Evolutionary conservation across 176 grass and related monocot species (phyloP), one percentile per base, ranked within the genome.

Genomic region (Triticum dicoccoides): DNA sequence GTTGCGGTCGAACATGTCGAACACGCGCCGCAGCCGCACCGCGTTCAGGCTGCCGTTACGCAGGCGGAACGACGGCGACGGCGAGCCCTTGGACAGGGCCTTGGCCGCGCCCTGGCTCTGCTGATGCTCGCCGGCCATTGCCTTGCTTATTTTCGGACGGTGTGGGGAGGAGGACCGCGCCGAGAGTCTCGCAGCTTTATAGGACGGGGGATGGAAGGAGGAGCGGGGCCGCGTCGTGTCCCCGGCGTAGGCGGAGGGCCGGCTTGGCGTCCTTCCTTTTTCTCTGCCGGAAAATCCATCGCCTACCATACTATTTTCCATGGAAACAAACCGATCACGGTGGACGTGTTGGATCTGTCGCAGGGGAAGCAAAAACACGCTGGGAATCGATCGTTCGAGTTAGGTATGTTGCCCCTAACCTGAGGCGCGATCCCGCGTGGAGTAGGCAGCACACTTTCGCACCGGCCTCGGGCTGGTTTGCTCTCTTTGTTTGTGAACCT

Each of bases 1-100:
- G 88, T 95, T 92, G 76, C 81, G 85, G 90, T 95, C 93, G 90
- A 95, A 95, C 8, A 95, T 64, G 90, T 95, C 93, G 90, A 95
- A 95, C n/a, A 95, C 76, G 51, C 93, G 88, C 2, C 88, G 93
- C 5, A 92, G 93, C 4, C 90, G 93, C 30, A 95, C 79, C 32
- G 88, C 80, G 90, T 95, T 95, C 6, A 95, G 90, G 93, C 90
- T 92, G 23, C 86, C 85, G 79, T 89, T 95, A 24, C 93, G 93
- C 20, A 95, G 93, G 2, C 93, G 93, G 93, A 92, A 95, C 66
- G 93, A 95, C 61, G 93, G 75, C 73, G 90, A 92, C 3, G 88
- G 85, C 4, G 72, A 24, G 72, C 35, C 74, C 67, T 83, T 88
- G 0, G 74, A 82, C 61, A 92, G 80, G 5, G 35, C 2, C 66